Evolutionary conservation across 129 eudicot genomes (phyloP).

Genomic region (Pulicaria dysenterica): DNA sequence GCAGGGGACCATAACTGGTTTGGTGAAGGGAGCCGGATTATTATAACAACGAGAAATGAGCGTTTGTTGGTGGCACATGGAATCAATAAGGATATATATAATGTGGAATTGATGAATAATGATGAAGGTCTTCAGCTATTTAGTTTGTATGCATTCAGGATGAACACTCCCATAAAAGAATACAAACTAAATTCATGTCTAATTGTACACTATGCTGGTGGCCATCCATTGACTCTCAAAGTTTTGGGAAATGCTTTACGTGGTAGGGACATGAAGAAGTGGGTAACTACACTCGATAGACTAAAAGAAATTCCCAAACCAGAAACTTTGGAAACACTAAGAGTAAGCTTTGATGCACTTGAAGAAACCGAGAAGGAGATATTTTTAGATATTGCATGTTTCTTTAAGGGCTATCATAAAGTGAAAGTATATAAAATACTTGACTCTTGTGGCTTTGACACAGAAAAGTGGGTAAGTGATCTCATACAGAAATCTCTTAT

Average conservation of each 20-base stretch:
- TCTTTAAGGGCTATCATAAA: conserved; percentile 28
- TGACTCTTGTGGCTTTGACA: conserved; percentile 31
- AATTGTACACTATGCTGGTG: conserved; percentile 21
- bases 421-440: conserved; percentile 21
- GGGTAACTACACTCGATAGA: conserved; percentile 28
- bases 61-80: conserved; percentile 11
- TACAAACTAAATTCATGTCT: conserved; percentile 10
- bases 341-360: conserved; percentile 33
- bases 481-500: conserved; percentile 29
- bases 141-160: conserved; percentile 25
- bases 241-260: conserved; percentile 34
- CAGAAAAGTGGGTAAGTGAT: conserved; percentile 26
- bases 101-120: conserved; percentile 6
- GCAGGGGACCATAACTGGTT: conserved; percentile 31
- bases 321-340: conserved; percentile 20
- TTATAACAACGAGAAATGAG: conserved; percentile 30
- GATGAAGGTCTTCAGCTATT: conserved; percentile 26
- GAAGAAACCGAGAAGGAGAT: conserved; percentile 27
- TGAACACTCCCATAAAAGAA: conserved; percentile 18
- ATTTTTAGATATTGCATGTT: conserved; percentile 38
- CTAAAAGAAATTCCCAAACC: conserved; percentile 26
- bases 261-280: conserved; percentile 21
- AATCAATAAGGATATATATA: conserved; percentile 5
- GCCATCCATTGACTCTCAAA: conserved; percentile 36
- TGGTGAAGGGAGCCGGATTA: conserved; percentile 32